Percentiles rank a stretch among this genome's conserved stretches.
These are phyloP conservation scores for Lepiota brunneoincarnata DNA, from an alignment of 768 basidiomycete species.

Conservation along the genomic window DNA sequence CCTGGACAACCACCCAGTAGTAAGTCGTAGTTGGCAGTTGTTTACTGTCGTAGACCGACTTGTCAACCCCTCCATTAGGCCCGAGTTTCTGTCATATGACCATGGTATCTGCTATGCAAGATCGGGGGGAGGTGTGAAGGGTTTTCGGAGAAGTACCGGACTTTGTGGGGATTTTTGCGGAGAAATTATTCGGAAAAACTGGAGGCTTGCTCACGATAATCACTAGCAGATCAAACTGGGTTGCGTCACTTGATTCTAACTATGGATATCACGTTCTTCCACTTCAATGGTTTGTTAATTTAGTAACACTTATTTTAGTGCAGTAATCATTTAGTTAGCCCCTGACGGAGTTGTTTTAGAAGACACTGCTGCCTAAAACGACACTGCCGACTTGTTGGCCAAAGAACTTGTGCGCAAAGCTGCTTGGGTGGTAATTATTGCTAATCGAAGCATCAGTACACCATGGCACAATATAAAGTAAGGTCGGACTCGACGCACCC, in stretches of 20 bases:
- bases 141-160: not conserved
- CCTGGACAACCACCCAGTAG: too few species aligned
- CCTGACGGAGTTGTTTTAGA: conserved; percentile 13
- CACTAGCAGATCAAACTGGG: too few species aligned
- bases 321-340: not conserved
- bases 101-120: not conserved
- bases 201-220: not conserved
- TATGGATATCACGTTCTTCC: not conserved
- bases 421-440: conserved; percentile 53
- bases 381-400: conserved; percentile 26
- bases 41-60: too few species aligned
- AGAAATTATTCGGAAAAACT: conserved; percentile 4
- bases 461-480: not conserved
- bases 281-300: not conserved
- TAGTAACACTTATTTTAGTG: not conserved
- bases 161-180: not conserved
- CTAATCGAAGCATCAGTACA: conserved; percentile 23
- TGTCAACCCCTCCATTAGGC: too few species aligned
- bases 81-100: conserved; percentile 2
- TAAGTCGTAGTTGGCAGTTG: not conserved
- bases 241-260: too few species aligned
- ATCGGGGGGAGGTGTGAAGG: not conserved
- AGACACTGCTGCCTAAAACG: conserved; percentile 22
- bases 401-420: conserved; percentile 41
- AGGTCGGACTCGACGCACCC: conserved; percentile 31